These are phyloP conservation scores for Omphalotus olearius DNA, from an alignment of 1,284 basidiomycete genomes.

Conservation along the genomic window DNA sequence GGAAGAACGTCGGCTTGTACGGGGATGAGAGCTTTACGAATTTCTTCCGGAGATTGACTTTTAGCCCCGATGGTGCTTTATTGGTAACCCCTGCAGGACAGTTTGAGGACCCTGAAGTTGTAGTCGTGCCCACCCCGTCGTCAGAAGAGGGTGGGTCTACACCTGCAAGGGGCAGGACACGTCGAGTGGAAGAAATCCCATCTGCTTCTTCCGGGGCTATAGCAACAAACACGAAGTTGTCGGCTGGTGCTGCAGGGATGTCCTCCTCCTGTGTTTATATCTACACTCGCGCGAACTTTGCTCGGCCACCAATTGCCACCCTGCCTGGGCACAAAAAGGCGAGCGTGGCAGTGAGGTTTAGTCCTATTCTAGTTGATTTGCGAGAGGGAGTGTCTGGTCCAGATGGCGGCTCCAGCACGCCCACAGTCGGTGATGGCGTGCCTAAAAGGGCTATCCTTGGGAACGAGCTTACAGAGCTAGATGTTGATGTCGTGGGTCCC, in stretches of 20 bases:
- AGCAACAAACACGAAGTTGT: neutral
- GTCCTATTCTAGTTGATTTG: constrained; percentile 89
- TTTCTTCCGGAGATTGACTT: constrained; percentile 92
- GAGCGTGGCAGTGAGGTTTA: constrained; percentile 91
- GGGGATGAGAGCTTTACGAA: constrained; percentile 95
- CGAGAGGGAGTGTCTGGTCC: constrained; percentile 53
- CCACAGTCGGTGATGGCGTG: constrained; percentile 7
- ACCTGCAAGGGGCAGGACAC: constrained; percentile 50
- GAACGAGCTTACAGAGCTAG: constrained; percentile 65
- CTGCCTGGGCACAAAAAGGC: constrained; percentile 96
- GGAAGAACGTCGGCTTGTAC: constrained; percentile 67
- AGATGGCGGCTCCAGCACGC: constrained; percentile 18
- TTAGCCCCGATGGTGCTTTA: constrained; percentile 92
- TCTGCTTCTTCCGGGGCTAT: constrained; percentile 3
- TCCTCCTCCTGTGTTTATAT: constrained; percentile 81
- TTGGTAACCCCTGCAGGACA: constrained; percentile 94
- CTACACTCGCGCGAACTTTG: constrained; percentile 92
- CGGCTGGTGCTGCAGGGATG: constrained; percentile 14
- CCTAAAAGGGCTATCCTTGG: constrained; percentile 56
- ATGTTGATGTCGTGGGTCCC: constrained; percentile 56
- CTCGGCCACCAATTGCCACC: constrained; percentile 88
- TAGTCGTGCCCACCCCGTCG: constrained; percentile 35
- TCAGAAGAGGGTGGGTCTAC: constrained; percentile 33
- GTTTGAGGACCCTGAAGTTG: constrained; percentile 83
- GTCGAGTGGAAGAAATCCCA: constrained; percentile 39